Evolutionary conservation across 352 stramenopile genomes (phyloP).

Genomic region (Globisporangium barbulae): DNA sequence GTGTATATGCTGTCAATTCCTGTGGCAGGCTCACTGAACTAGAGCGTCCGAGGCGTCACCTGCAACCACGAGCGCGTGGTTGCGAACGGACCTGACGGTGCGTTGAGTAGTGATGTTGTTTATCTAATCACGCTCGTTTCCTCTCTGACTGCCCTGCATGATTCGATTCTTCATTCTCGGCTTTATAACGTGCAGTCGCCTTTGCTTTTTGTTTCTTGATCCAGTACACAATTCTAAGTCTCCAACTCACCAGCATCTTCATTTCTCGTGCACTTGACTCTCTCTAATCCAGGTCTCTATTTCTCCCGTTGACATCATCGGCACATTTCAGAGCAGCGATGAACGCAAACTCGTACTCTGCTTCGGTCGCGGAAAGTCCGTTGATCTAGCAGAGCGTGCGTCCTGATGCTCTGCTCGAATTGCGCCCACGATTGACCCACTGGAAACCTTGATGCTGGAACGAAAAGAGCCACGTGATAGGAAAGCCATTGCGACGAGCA

Average conservation of each 20-base stretch:
- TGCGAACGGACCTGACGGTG: too few relatives aligned
- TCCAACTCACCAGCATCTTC: not conserved
- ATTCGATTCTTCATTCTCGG: slow-evolving; percentile 3
- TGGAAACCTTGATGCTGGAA: not conserved
- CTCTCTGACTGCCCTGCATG: not conserved
- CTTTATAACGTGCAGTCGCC: not conserved
- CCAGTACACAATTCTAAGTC: slow-evolving; percentile 13
- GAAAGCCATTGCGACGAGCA: not conserved
- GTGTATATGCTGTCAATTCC: too few relatives aligned
- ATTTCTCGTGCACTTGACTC: not conserved
- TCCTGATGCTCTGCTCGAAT: not conserved
- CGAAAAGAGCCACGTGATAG: not conserved
- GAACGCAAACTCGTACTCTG: not conserved
- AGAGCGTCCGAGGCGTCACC: too few relatives aligned
- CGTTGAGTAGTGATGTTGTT: too few relatives aligned
- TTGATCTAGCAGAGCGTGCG: not conserved
- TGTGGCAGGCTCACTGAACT: too few relatives aligned
- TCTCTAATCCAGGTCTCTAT: not conserved
- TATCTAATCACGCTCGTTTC: not conserved
- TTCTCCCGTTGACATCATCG: not conserved
- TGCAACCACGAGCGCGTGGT: too few relatives aligned
- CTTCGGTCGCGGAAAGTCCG: not conserved
- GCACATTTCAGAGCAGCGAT: not conserved
- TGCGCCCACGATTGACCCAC: not conserved
- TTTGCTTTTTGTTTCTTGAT: slow-evolving; percentile 7